These are phyloP conservation scores for Coniochaeta hoffmannii DNA, from an alignment of 2,329 filamentous ascomycete species.

Conservation along the genomic window DNA sequence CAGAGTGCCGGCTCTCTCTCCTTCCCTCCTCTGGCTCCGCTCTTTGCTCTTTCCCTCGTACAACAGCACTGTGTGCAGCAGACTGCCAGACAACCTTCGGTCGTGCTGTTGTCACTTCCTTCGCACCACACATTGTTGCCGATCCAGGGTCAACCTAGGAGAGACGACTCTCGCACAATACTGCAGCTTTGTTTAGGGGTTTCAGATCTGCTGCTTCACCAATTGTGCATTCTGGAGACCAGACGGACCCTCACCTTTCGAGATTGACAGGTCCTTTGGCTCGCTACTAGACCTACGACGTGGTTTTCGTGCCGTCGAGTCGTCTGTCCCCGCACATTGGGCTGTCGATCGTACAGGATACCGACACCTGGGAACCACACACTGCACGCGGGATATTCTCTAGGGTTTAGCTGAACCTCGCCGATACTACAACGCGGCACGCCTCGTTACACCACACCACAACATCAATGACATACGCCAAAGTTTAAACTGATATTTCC, in stretches of 20 bases:
- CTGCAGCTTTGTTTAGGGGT: background rate
- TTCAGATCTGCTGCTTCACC: background rate
- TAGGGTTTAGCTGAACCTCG: background rate
- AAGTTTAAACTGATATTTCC: background rate
- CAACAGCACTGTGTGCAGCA: background rate
- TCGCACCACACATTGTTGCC: background rate
- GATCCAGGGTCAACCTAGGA: background rate
- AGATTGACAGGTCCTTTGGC: background rate
- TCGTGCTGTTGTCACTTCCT: background rate
- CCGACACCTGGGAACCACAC: background rate
- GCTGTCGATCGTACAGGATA: too few relatives aligned
- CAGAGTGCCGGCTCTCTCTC: background rate
- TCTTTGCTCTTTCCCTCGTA: background rate
- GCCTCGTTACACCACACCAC: background rate
- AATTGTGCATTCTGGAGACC: background rate
- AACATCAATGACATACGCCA: conserved; percentile 2
- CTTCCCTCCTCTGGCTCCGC: background rate
- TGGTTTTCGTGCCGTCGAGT: too few relatives aligned
- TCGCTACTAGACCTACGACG: background rate
- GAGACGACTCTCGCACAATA: background rate
- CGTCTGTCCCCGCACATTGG: too few relatives aligned
- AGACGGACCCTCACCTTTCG: background rate
- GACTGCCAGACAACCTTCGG: background rate
- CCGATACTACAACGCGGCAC: background rate
- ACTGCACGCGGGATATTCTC: background rate